Percentiles rank a stretch among this genome's conserved stretches.
Evolutionary conservation across 768 basidiomycete species (phyloP).

Genomic region (Trametes sanguinea): DNA sequence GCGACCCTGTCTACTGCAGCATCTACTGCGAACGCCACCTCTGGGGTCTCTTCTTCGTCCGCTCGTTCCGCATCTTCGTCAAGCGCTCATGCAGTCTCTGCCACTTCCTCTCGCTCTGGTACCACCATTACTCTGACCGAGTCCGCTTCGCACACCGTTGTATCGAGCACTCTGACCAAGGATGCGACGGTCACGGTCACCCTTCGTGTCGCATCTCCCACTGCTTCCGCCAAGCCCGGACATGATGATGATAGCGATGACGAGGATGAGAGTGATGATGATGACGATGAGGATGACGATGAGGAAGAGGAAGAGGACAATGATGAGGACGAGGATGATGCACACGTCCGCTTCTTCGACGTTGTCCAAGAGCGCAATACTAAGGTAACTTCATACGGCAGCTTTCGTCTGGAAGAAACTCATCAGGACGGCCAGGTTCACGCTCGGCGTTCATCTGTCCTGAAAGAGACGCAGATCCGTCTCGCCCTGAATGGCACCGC

Average conservation of each 20-base stretch:
- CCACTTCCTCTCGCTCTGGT: background rate
- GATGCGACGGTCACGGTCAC: slow-evolving; percentile 22
- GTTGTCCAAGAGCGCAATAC: background rate
- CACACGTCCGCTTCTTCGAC: background rate
- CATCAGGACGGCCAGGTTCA: background rate
- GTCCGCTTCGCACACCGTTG: background rate
- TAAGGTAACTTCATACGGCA: background rate
- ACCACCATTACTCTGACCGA: background rate
- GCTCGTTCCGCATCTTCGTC: background rate
- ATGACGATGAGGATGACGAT: slow-evolving; percentile 20
- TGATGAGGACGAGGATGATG: background rate
- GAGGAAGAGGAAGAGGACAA: slow-evolving; percentile 23
- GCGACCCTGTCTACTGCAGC: background rate
- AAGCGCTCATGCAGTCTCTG: background rate
- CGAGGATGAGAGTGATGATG: slow-evolving; percentile 14
- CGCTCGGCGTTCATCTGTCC: background rate
- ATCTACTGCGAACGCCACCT: background rate
- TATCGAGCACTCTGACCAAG: background rate
- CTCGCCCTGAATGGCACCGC: slow-evolving; percentile 12
- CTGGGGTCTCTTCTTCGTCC: background rate
- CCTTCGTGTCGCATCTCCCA: slow-evolving; percentile 6
- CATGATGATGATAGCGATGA: slow-evolving; percentile 9
- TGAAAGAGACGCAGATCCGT: background rate
- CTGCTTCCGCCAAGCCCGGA: slow-evolving; percentile 4
- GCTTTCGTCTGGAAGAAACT: background rate